Evolutionary conservation across 2,329 filamentous ascomycete species (phyloP).

Genomic region (Aspergillus ibericus): DNA sequence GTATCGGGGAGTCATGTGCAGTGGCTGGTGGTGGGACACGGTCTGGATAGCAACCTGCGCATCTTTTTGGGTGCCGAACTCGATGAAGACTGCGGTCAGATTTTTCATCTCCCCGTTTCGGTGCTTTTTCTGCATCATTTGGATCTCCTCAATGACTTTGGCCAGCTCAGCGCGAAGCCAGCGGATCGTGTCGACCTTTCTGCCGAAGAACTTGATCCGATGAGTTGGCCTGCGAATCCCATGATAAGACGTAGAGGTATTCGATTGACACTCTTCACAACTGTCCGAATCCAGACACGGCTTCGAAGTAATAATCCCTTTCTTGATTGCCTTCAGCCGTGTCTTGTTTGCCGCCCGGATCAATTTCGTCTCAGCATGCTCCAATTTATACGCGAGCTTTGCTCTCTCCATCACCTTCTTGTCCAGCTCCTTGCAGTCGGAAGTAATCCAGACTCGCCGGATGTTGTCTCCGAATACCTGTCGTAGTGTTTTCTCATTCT

Average conservation of each 20-base stretch:
- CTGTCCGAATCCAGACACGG: constrained; percentile 15
- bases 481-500: constrained; percentile 70
- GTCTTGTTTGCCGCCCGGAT: constrained; percentile 74
- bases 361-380: constrained; percentile 82
- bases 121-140: constrained; percentile 64
- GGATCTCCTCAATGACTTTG: constrained; percentile 68
- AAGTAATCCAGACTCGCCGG: constrained; percentile 79
- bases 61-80: constrained; percentile 77
- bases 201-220: constrained; percentile 68
- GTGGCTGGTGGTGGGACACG: constrained; percentile 77
- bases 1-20: constrained; percentile 85
- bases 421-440: constrained; percentile 72
- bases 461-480: constrained; percentile 79
- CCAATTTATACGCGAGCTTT: constrained; percentile 73
- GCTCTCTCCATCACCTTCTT: constrained; percentile 78
- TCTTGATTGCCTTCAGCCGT: constrained; percentile 60
- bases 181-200: constrained; percentile 87
- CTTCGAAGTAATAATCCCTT: constrained; percentile 16
- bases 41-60: constrained; percentile 86
- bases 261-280: constrained; percentile 32
- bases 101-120: constrained; percentile 63
- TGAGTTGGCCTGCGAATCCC: constrained; percentile 68
- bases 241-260: constrained; percentile 26
- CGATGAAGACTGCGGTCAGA: constrained; percentile 80
- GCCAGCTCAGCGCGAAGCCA: constrained; percentile 77